Conservation (phyloP, 257 asterid genomes). For the Plantago elongata region DNA sequence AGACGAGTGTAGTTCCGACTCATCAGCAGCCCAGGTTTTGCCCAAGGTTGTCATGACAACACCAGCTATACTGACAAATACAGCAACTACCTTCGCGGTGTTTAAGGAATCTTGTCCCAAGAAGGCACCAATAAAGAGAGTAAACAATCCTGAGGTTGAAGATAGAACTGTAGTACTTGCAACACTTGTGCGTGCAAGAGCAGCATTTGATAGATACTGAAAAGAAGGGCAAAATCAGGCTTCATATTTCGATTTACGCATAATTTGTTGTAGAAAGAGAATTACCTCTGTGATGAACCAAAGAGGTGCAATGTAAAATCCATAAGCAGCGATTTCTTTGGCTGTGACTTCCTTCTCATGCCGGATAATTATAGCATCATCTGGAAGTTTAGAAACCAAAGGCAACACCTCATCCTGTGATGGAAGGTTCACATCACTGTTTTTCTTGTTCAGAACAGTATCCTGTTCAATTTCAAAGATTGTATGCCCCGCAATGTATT, state of each 20-base stretch:
- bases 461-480: slow-evolving; percentile 59
- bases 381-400: slow-evolving; percentile 47
- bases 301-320: slow-evolving; percentile 90
- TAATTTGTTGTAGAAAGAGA: background rate
- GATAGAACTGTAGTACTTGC: slow-evolving; percentile 97
- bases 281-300: slow-evolving; percentile 95
- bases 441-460: slow-evolving; percentile 57
- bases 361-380: slow-evolving; percentile 29
- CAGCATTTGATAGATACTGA: slow-evolving; percentile 96
- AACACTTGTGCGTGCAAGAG: slow-evolving; percentile 97
- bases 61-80: slow-evolving; percentile 86
- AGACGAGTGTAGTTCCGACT: slow-evolving; percentile 49
- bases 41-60: slow-evolving; percentile 93
- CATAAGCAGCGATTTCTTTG: slow-evolving; percentile 79
- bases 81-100: slow-evolving; percentile 75
- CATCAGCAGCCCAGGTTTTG: slow-evolving; percentile 97
- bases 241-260: slow-evolving; percentile 2
- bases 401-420: slow-evolving; percentile 62
- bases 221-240: slow-evolving; percentile 13
- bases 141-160: slow-evolving; percentile 93
- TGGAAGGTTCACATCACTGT: slow-evolving; percentile 49
- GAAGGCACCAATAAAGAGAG: slow-evolving; percentile 85
- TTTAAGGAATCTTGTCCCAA: slow-evolving; percentile 90
- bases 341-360: slow-evolving; percentile 57
- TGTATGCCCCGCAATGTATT: slow-evolving; percentile 53